A percentile compares a stretch with the other conserved stretches of the same genome.
Conservation (phyloP, 805 yeast genomes). For the Debaryomyces tyrocola region DNA sequence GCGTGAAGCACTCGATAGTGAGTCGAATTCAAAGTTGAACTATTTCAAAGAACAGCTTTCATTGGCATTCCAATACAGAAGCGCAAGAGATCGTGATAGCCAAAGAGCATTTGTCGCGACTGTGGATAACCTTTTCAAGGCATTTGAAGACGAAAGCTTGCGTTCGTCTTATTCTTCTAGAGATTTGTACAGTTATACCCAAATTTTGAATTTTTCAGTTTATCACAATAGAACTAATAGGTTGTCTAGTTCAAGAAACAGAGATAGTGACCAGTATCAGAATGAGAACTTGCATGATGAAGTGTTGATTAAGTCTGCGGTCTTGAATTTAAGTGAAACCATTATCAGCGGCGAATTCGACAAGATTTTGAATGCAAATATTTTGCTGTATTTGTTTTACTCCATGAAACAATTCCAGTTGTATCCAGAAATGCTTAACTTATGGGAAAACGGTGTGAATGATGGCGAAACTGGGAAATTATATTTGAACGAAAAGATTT, state of each 20-base stretch:
- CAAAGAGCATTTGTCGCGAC: conserved; percentile 16
- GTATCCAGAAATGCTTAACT: conserved; percentile 60
- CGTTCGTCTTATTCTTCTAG: conserved; percentile 14
- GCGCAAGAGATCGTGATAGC: conserved; percentile 12
- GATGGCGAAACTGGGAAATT: conserved; percentile 38
- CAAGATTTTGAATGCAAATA: conserved; percentile 18
- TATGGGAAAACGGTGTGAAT: conserved; percentile 68
- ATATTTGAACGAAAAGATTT: conserved; percentile 63
- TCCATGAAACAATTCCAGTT: conserved; percentile 54
- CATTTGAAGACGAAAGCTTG: conserved; percentile 21
- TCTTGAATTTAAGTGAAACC: conserved; percentile 29
- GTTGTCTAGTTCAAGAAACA: conserved; percentile 30
- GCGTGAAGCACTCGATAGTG: conserved; percentile 18
- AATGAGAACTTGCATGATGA: conserved; percentile 28
- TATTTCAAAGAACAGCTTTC: conserved; percentile 31
- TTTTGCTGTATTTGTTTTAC: conserved; percentile 26
- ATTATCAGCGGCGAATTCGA: conserved; percentile 30
- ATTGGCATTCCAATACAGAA: conserved; percentile 18
- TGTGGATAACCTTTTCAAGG: conserved; percentile 14
- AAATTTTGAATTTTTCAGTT: conserved; percentile 23
- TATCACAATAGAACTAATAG: conserved; percentile 31
- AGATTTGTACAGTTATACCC: conserved; percentile 23
- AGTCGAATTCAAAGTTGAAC: conserved; percentile 17
- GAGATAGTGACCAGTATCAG: conserved; percentile 37
- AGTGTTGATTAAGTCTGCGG: conserved; percentile 29